A percentile compares a stretch with the other conserved stretches of the same genome.
Evolutionary conservation across 202 grass and related monocot genomes (phyloP).

Genomic region (Brachypodium distachyon): DNA sequence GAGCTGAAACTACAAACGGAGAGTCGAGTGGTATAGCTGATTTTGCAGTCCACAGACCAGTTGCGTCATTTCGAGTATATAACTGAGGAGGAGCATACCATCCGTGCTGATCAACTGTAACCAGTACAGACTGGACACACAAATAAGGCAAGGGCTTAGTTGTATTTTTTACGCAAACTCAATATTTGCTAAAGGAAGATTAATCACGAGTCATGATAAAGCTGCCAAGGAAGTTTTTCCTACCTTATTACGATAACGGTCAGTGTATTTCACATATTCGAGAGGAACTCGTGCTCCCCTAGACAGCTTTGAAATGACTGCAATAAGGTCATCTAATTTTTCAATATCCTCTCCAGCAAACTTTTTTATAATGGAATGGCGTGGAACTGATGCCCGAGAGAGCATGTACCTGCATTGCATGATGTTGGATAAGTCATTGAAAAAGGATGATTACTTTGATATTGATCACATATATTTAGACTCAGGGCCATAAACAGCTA

Average conservation of each 20-base stretch:
- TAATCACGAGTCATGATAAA: slow-evolving; percentile 18
- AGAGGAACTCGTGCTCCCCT: slow-evolving; percentile 89
- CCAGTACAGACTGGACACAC: slow-evolving; percentile 71
- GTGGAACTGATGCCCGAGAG: slow-evolving; percentile 88
- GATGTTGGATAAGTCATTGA: slow-evolving; percentile 20
- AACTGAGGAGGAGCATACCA: slow-evolving; percentile 91
- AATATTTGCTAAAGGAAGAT: background rate
- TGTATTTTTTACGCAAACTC: background rate
- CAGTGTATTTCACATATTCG: slow-evolving; percentile 87
- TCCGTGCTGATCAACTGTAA: slow-evolving; percentile 88
- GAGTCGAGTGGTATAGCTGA: slow-evolving; percentile 49
- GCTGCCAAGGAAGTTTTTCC: background rate
- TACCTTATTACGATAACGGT: slow-evolving; percentile 95
- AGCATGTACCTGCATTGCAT: slow-evolving; percentile 85
- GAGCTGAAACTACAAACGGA: slow-evolving; percentile 46
- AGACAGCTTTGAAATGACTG: slow-evolving; percentile 76
- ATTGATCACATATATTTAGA: slow-evolving; percentile 10
- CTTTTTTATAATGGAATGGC: slow-evolving; percentile 98
- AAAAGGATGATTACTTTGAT: slow-evolving; percentile 11
- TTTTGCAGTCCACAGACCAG: slow-evolving; percentile 82
- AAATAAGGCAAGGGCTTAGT: slow-evolving; percentile 9
- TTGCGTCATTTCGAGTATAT: slow-evolving; percentile 73
- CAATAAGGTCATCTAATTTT: slow-evolving; percentile 72
- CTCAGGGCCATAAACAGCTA: background rate
- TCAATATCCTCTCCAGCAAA: slow-evolving; percentile 78